Evolutionary conservation across 148 eudicot genomes (phyloP).

Genomic region (Silene latifolia): DNA sequence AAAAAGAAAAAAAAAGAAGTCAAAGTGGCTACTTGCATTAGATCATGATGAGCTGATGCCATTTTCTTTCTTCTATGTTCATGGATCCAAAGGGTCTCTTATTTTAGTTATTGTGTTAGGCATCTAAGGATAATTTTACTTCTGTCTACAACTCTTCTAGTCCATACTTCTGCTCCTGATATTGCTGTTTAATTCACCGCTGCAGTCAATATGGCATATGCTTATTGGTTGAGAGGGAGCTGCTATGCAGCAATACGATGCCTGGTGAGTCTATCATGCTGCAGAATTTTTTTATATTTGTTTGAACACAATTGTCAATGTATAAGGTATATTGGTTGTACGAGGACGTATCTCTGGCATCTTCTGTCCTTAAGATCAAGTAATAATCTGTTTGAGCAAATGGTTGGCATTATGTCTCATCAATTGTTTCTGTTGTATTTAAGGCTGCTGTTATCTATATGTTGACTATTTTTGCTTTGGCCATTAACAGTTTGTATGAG

Average conservation of each 20-base stretch:
- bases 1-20: background rate
- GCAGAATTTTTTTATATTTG: background rate
- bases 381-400: background rate
- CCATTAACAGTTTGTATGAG: background rate
- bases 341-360: background rate
- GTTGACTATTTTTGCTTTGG: background rate
- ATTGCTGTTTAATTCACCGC: constrained; percentile 23
- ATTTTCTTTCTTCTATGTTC: background rate
- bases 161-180: constrained; percentile 11
- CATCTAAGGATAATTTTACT: background rate
- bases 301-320: background rate
- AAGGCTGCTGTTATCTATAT: background rate
- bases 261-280: constrained; percentile 57
- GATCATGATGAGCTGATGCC: background rate
- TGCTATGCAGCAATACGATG: constrained; percentile 57
- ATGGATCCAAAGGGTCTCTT: background rate
- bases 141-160: constrained; percentile 5
- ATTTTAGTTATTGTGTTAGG: background rate
- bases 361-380: background rate
- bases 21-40: background rate
- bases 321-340: background rate
- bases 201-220: constrained; percentile 97
- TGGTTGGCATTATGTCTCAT: background rate
- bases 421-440: background rate
- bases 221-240: constrained; percentile 72